These are phyloP conservation scores for Lactarius trivialis DNA, from an alignment of 768 basidiomycete species.

Conservation along the genomic window DNA sequence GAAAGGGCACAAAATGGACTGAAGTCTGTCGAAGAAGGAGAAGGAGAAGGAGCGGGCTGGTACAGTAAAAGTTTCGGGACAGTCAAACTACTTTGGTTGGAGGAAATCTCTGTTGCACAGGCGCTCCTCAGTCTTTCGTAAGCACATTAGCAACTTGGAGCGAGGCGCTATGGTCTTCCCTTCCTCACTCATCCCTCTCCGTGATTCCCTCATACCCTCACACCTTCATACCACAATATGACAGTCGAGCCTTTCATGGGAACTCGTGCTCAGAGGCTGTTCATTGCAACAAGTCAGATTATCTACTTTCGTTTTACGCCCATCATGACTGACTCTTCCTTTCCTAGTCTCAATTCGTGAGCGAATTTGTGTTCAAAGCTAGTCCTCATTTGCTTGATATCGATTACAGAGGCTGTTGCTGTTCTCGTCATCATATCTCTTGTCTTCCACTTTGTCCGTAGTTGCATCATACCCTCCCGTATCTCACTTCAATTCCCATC, in stretches of 20 bases:
- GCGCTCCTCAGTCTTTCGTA: conserved; percentile 31
- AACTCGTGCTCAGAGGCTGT: conserved; percentile 65
- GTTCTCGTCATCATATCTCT: conserved; percentile 71
- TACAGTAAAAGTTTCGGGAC: conserved; percentile 25
- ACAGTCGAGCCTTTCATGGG: conserved; percentile 64
- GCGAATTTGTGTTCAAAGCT: conserved; percentile 27
- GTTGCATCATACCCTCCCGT: conserved; percentile 1
- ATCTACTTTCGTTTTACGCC: neutral
- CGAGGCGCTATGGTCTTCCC: neutral
- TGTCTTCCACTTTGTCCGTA: conserved; percentile 56
- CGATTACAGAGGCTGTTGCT: conserved; percentile 56
- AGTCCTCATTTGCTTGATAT: neutral
- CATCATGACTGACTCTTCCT: neutral
- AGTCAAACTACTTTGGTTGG: conserved; percentile 52
- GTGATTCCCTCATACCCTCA: neutral
- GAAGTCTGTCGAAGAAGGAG: conserved; percentile 36
- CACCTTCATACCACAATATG: conserved; percentile 38
- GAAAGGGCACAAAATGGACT: conserved; percentile 42
- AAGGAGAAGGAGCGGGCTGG: conserved; percentile 28
- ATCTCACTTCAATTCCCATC: neutral
- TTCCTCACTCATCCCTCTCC: neutral
- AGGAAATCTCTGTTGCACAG: conserved; percentile 48
- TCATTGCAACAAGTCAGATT: conserved; percentile 57
- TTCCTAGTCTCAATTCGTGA: conserved; percentile 51
- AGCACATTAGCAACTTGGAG: neutral